Percentiles rank a stretch among this genome's conserved stretches.
phyloP scores from a whole-genome alignment of 78 protist species.

The Corallochytrium limacisporum region DNA sequence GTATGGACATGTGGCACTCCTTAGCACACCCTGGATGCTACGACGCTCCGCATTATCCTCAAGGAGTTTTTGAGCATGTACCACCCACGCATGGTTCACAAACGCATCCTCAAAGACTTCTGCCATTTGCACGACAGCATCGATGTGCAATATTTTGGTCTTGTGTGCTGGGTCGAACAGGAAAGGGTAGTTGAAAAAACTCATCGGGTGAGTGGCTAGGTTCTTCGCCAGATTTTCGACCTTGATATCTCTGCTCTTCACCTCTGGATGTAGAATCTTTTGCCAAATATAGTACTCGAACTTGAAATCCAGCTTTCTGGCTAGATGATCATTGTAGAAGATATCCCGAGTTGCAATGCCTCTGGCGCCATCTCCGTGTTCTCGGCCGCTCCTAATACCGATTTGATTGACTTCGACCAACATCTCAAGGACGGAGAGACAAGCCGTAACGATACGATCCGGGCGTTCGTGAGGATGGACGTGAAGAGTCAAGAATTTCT shows the following conservation, averaged over 20 bases:
- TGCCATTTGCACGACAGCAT: constrained; percentile 19
- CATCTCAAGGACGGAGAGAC: constrained; percentile 1
- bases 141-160: constrained; percentile 2
- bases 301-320: constrained; percentile 3
- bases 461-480: constrained; percentile 5
- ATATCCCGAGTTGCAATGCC: neutral
- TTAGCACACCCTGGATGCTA: neutral
- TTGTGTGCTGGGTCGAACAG: neutral
- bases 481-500: neutral
- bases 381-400: neutral
- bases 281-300: constrained; percentile 5
- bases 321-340: constrained; percentile 3
- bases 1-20: constrained; percentile 20
- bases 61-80: constrained; percentile 24
- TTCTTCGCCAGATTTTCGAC: neutral
- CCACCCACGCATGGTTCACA: constrained; percentile 23
- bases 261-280: neutral
- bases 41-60: neutral
- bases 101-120: constrained; percentile 28
- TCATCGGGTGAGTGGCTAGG: neutral
- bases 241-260: neutral
- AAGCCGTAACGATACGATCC: neutral
- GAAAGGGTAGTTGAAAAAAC: neutral
- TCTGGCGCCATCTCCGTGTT: neutral
- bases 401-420: constrained; percentile 10